A percentile compares a stretch with the other conserved stretches of the same genome.
Evolutionary conservation across 73 alveolate genomes (phyloP).

Genomic region (Diophrys sp.): DNA sequence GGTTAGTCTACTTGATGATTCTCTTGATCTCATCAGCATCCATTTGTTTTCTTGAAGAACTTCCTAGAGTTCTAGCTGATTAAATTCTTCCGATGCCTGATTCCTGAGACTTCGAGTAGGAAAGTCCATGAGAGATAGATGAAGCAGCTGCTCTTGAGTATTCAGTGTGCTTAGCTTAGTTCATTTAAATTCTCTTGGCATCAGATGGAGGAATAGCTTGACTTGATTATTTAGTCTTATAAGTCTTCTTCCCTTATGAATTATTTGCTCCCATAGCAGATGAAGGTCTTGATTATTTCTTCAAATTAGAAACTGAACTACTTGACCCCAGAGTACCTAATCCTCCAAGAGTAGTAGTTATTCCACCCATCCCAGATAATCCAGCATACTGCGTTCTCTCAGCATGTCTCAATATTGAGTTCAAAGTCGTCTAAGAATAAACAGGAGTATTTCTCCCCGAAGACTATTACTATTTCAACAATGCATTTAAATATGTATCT

Average conservation of each 20-base stretch:
- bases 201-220: conserved; percentile 1
- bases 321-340: too few relatives aligned
- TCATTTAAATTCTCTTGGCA: not conserved
- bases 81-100: not conserved
- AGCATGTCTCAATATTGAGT: not conserved
- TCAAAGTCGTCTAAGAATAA: not conserved
- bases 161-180: not conserved
- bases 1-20: not conserved
- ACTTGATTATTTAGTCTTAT: too few relatives aligned
- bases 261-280: not conserved
- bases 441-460: not conserved
- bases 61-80: not conserved
- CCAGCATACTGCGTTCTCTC: too few relatives aligned
- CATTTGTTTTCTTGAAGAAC: too few relatives aligned
- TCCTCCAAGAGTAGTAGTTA: too few relatives aligned
- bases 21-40: not conserved
- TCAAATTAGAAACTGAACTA: not conserved
- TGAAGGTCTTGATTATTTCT: not conserved
- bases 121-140: not conserved
- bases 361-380: too few relatives aligned
- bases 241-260: not conserved
- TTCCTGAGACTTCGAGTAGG: not conserved
- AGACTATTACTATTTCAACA: not conserved
- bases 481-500: not conserved
- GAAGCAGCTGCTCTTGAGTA: not conserved